These are phyloP conservation scores for Globisporangium nagaii DNA, from an alignment of 352 stramenopile species.

Conservation along the genomic window DNA sequence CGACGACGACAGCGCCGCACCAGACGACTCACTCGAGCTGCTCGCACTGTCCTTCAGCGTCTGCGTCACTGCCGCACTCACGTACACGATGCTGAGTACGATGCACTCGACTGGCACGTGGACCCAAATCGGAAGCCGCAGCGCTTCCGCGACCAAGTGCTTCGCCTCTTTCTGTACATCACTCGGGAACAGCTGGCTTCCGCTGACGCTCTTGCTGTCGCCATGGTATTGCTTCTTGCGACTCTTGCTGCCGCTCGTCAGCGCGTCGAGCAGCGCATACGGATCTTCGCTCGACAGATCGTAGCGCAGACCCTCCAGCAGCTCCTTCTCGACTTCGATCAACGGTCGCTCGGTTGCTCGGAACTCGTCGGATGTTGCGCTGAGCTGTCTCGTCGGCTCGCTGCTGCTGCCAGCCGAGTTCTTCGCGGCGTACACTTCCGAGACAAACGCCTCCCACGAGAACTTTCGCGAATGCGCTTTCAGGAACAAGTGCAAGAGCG, in stretches of 20 bases:
- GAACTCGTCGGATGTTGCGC: constrained; percentile 37
- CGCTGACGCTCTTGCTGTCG: constrained; percentile 11
- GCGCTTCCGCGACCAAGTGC: constrained; percentile 44
- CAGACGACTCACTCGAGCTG: neutral
- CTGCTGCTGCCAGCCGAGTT: constrained; percentile 18
- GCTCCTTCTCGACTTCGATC: constrained; percentile 44
- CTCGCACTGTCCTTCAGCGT: constrained; percentile 19
- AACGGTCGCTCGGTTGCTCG: constrained; percentile 49
- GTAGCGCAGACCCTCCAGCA: constrained; percentile 74
- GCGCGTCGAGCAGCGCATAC: constrained; percentile 64
- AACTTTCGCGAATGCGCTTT: constrained; percentile 65
- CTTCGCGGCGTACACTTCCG: constrained; percentile 65
- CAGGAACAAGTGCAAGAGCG: constrained; percentile 71
- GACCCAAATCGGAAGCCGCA: constrained; percentile 62
- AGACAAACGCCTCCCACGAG: constrained; percentile 57
- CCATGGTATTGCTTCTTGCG: constrained; percentile 23
- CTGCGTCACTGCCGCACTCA: constrained; percentile 49
- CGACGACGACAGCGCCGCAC: neutral
- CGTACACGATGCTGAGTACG: constrained; percentile 60
- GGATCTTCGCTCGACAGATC: constrained; percentile 68
- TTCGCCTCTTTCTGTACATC: constrained; percentile 70
- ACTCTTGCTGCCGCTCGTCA: constrained; percentile 38
- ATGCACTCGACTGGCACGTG: constrained; percentile 57
- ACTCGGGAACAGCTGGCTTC: constrained; percentile 14
- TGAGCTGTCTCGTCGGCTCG: constrained; percentile 13